Evolutionary conservation across 139 green algal genomes (phyloP).

Genomic region (Chlamydomonas schloesseri): DNA sequence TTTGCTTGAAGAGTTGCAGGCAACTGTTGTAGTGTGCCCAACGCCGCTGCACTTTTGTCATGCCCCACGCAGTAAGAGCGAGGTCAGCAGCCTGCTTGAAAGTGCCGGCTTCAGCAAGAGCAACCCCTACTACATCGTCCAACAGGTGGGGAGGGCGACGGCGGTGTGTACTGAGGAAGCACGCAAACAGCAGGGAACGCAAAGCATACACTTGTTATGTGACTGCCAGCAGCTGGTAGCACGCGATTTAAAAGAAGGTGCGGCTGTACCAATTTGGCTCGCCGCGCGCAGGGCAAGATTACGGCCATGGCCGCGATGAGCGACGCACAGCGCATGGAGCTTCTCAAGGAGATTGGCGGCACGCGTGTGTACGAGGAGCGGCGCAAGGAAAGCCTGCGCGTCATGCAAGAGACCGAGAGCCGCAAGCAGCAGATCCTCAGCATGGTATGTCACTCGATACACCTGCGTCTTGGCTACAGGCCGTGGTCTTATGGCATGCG

Average conservation of each 20-base stretch:
- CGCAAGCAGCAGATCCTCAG: slow-evolving; percentile 83
- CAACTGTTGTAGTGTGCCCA: too few relatives aligned
- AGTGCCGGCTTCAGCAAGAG: slow-evolving; percentile 94
- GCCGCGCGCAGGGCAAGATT: slow-evolving; percentile 69
- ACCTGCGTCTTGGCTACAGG: too few relatives aligned
- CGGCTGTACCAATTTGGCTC: too few relatives aligned
- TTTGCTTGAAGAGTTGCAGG: too few relatives aligned
- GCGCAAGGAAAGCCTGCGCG: slow-evolving; percentile 80
- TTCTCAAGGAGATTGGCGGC: slow-evolving; percentile 99
- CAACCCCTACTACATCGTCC: slow-evolving; percentile 99
- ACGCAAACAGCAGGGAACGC: too few relatives aligned
- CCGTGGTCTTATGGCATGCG: too few relatives aligned
- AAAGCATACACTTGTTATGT: too few relatives aligned
- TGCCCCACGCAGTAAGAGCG: slow-evolving; percentile 80
- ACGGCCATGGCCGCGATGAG: slow-evolving; percentile 85
- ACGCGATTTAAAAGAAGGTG: too few relatives aligned
- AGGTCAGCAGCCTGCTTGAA: slow-evolving; percentile 97
- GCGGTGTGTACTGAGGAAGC: too few relatives aligned
- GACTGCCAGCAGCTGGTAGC: too few relatives aligned
- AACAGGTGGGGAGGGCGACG: slow-evolving; percentile 85
- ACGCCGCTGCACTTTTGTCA: too few relatives aligned
- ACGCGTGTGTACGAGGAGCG: slow-evolving; percentile 92
- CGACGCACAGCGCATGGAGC: slow-evolving; percentile 91
- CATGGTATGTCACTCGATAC: too few relatives aligned
- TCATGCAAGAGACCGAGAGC: slow-evolving; percentile 92